Base-by-base conservation (phyloP, 176 grass and related monocot genomes). In the Avena sativa region DNA sequence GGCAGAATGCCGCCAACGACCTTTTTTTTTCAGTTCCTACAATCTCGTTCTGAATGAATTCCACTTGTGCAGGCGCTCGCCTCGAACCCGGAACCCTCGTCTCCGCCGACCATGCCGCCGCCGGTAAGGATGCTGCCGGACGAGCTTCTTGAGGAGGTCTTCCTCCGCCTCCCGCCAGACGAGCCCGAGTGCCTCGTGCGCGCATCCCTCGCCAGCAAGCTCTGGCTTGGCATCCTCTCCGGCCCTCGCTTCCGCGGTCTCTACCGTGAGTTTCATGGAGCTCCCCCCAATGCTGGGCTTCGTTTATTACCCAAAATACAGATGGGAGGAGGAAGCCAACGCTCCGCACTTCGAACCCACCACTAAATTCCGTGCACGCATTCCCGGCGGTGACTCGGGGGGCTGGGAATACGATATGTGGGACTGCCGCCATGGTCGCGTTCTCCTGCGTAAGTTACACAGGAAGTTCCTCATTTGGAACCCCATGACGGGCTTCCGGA, bases 371-470 rank as follows among this genome's bases (percentile, higher is more conserved):
- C 10, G 43, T 12, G 70, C 11, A 10, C 43, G 20, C 70, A 25
- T 73, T 47, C 40, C 40, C 10, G 20, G 48, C 43, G 20, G 11
- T 36, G 69, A 71, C 69, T 44, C 4, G 69, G 10, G 19, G 4
- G 9, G 16, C 9, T n/a, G 38, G 68, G 9, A n/a, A 3, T 23
- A 47, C 10, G 17, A 3, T 7, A 4, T 43, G 4, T 13, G 4
- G 70, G 70, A 73, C 20, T 73, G 70, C 70, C 43, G 43, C 11
- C 70, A 73, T 73, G 70, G 70, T 20, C 43, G 70, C 9, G 43
- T 73, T 73, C 70, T 73, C 43, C 4, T 73, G 3, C 43, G 12
- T 0, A 26, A 66, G 25, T 64, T 12, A 64, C 3, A 21, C 60
- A 11, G 1, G 1, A 63, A 30, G 61, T 3, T 64, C 43, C 4